Evolutionary conservation across 2,329 filamentous ascomycete genomes (phyloP).

Genomic region (Exophiala sp.): DNA sequence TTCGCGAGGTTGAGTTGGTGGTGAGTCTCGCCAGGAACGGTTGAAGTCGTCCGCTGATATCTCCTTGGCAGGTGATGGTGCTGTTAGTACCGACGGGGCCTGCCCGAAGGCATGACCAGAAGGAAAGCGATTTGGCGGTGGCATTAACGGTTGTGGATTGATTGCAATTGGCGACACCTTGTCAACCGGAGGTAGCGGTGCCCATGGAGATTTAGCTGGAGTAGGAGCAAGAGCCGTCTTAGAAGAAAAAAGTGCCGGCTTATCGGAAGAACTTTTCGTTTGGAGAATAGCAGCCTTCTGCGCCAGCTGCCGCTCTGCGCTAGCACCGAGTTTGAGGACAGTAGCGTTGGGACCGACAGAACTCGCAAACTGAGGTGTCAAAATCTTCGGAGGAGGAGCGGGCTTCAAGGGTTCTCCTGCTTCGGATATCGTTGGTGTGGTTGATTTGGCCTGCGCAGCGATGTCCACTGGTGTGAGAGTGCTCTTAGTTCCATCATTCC

Average conservation of each 20-base stretch:
- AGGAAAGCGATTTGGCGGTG: constrained; percentile 49
- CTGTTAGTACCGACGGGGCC: constrained; percentile 71
- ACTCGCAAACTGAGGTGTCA: constrained; percentile 37
- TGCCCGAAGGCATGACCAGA: constrained; percentile 54
- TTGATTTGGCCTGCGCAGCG: constrained; percentile 22
- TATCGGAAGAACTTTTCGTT: constrained; percentile 38
- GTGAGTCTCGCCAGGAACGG: constrained; percentile 74
- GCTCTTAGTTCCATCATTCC: constrained; percentile 67
- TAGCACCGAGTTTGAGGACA: constrained; percentile 47
- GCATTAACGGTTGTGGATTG: constrained; percentile 48
- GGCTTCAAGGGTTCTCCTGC: constrained; percentile 28
- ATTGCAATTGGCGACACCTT: constrained; percentile 68
- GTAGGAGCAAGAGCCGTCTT: constrained; percentile 51
- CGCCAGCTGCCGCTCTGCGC: constrained; percentile 43
- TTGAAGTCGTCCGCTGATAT: constrained; percentile 94
- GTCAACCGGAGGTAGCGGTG: constrained; percentile 77
- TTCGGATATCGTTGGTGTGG: constrained; percentile 26
- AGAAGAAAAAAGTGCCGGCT: constrained; percentile 45
- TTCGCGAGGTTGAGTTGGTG: constrained; percentile 63
- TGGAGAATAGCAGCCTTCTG: constrained; percentile 40
- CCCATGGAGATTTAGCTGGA: constrained; percentile 89
- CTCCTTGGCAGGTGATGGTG: constrained; percentile 64
- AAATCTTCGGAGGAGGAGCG: constrained; percentile 28
- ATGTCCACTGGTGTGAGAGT: constrained; percentile 49
- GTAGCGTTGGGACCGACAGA: constrained; percentile 50